A percentile compares a stretch with the other conserved stretches of the same genome.
phyloP scores from a whole-genome alignment of 257 asterid genomes.

The Fraxinus anomala region DNA sequence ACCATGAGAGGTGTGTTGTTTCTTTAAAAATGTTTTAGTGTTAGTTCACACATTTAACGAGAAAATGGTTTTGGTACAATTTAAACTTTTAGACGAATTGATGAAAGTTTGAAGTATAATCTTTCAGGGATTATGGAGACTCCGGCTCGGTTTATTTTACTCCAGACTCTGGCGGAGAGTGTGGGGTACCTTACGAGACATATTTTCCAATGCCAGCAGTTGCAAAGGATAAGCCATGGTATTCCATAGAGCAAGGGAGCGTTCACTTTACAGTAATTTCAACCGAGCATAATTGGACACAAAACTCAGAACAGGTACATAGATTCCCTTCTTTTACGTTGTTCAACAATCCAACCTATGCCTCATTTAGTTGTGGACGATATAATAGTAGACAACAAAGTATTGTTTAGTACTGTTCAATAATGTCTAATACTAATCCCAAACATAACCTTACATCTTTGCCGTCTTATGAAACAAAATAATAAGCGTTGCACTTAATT shows the following conservation, averaged over 20 bases:
- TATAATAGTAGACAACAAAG: not conserved
- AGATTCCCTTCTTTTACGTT: not conserved
- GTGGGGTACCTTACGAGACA: constrained; percentile 88
- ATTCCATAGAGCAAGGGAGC: constrained; percentile 75
- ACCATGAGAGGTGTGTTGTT: constrained; percentile 68
- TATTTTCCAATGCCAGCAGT: constrained; percentile 86
- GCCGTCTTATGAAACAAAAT: not conserved
- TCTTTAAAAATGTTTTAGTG: not conserved
- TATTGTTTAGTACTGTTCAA: not conserved
- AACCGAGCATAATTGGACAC: constrained; percentile 72
- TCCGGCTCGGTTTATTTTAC: constrained; percentile 65
- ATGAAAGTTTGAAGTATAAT: not conserved
- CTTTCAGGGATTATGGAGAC: constrained; percentile 58
- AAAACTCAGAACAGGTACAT: constrained; percentile 55
- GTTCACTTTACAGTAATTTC: constrained; percentile 84
- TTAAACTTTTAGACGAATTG: not conserved
- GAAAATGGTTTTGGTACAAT: not conserved
- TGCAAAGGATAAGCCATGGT: constrained; percentile 85
- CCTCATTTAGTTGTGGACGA: not conserved
- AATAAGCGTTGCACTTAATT: not conserved
- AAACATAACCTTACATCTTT: not conserved
- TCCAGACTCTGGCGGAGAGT: constrained; percentile 92
- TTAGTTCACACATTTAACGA: not conserved
- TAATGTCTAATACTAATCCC: not conserved
- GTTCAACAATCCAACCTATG: too few species aligned